A percentile compares a stretch with the other conserved stretches of the same genome.
phyloP scores from a whole-genome alignment of 2,329 filamentous ascomycete genomes.

The Alternaria burnsii region DNA sequence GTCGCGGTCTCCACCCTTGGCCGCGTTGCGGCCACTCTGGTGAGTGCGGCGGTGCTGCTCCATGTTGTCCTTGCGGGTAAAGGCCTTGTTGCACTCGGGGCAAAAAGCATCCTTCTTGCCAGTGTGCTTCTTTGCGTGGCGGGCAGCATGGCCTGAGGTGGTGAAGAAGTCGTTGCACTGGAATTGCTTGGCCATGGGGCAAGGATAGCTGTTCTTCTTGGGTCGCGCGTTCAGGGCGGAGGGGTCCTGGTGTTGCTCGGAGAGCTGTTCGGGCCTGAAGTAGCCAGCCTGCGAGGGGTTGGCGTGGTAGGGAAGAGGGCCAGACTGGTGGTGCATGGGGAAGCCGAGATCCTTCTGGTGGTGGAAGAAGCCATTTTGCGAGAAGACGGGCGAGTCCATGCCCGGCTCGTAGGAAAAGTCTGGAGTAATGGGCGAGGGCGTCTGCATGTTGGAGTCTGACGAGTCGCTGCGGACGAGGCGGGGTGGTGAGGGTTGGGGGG shows the following conservation, averaged over 20 bases:
- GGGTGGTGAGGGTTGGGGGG: constrained; percentile 57
- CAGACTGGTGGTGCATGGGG: constrained; percentile 34
- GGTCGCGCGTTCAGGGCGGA: constrained; percentile 52
- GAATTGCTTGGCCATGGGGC: constrained; percentile 74
- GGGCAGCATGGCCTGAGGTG: constrained; percentile 84
- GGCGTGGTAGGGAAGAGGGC: constrained; percentile 36
- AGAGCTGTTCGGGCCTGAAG: constrained; percentile 24
- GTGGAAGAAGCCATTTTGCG: constrained; percentile 41
- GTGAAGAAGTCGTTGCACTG: constrained; percentile 83
- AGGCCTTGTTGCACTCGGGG: constrained; percentile 78
- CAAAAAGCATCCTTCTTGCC: constrained; percentile 79
- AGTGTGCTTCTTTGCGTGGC: constrained; percentile 85
- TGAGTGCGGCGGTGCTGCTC: constrained; percentile 84
- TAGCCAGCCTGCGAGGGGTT: constrained; percentile 30
- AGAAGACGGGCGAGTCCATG: constrained; percentile 40
- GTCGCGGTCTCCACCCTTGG: constrained; percentile 45
- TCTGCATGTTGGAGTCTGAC: constrained; percentile 56
- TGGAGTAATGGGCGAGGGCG: constrained; percentile 59
- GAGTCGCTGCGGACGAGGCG: constrained; percentile 57
- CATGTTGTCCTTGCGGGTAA: constrained; percentile 86
- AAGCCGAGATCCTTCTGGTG: constrained; percentile 35
- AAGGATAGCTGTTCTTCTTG: constrained; percentile 76
- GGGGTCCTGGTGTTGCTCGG: constrained; percentile 17
- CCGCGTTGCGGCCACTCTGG: constrained; percentile 60
- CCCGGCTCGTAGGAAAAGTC: constrained; percentile 46